Evolutionary conservation across 345 rosid species (phyloP), one percentile per base, ranked within the genome.

Genomic region (Excoecaria agallocha): DNA sequence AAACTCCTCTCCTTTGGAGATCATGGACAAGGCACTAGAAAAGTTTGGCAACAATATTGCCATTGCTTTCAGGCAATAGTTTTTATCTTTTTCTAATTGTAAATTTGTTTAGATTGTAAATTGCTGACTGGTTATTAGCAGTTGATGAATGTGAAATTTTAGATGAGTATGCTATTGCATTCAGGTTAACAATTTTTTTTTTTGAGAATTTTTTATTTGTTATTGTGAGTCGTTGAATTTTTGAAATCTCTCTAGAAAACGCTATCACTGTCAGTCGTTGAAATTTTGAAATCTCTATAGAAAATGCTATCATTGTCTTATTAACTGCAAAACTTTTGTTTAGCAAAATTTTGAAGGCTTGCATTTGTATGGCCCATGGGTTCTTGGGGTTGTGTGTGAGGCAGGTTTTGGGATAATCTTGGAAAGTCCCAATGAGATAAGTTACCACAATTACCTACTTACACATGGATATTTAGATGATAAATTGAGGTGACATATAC

Each of bases 21-120:
- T 92, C 70, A 87, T 92, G 89, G 98, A 94, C n/a, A 92, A 83
- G 77, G 98, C 98, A 19, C 87, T 94, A 3, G 91, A 87, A 82
- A 86, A 77, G 78, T 94, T 94, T 50, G 98, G 98, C 38, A 68
- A 83, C 54, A 90, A 92, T 35, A 94, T 94, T 46, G 98, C 98
- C 4, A 91, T 94, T 57, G 98, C 98, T 55, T 94, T 94, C 87
- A 94, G 97, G 98, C 92, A 78, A 5, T 12, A 30, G 64, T 39
- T 54, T 13, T 8, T 0, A 60, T 60, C 24, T 0, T 4, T 10
- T 60, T 35, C 39, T 37, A 17, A 13, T 41, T 46, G 8, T 35
- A 35, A 35, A 64, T 64, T 9, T 51, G 8, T 77, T 49, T 39
- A 12, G 15, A 12, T 8, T 55, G 73, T 5, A n/a, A 52, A 1